These are phyloP conservation scores for Lyophyllum decastes DNA, from an alignment of 768 basidiomycete genomes.

Conservation along the genomic window DNA sequence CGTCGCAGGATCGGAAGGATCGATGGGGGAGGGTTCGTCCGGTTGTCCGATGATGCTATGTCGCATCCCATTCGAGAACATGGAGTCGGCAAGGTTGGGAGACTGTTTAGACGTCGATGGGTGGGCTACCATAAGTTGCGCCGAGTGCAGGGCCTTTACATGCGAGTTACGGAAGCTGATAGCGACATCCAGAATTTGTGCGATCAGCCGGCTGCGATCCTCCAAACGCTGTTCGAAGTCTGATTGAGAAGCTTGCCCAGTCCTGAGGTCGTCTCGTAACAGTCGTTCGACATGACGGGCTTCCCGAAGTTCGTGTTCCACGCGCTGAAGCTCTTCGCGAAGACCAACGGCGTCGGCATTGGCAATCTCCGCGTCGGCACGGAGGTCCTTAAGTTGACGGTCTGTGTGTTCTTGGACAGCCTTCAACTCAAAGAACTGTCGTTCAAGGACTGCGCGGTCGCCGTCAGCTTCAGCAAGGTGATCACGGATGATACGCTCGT, in stretches of 20 bases:
- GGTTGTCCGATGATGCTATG: slow-evolving; percentile 53
- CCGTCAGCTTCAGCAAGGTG: slow-evolving; percentile 93
- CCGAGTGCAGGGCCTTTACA: slow-evolving; percentile 65
- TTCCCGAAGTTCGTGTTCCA: slow-evolving; percentile 71
- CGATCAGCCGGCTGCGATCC: slow-evolving; percentile 65
- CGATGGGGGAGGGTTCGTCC: slow-evolving; percentile 73
- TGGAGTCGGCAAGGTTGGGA: slow-evolving; percentile 49
- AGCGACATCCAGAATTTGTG: slow-evolving; percentile 81
- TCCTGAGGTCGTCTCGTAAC: slow-evolving; percentile 71
- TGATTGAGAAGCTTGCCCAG: slow-evolving; percentile 67
- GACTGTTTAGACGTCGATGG: slow-evolving; percentile 50
- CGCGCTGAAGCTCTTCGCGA: slow-evolving; percentile 71
- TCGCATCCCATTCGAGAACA: slow-evolving; percentile 50
- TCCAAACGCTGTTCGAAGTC: slow-evolving; percentile 70
- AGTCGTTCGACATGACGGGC: slow-evolving; percentile 66
- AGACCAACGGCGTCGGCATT: slow-evolving; percentile 69
- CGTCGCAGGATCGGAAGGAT: slow-evolving; percentile 71
- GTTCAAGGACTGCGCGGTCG: slow-evolving; percentile 89
- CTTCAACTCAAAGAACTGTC: slow-evolving; percentile 77
- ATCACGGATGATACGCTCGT: slow-evolving; percentile 71
- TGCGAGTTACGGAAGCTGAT: slow-evolving; percentile 78
- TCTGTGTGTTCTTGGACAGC: slow-evolving; percentile 61
- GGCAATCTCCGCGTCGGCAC: slow-evolving; percentile 60
- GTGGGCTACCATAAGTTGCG: slow-evolving; percentile 58
- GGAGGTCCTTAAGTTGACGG: slow-evolving; percentile 63